Conservation (phyloP, 2,329 filamentous ascomycete species). For the Xylariaceae sp. region DNA sequence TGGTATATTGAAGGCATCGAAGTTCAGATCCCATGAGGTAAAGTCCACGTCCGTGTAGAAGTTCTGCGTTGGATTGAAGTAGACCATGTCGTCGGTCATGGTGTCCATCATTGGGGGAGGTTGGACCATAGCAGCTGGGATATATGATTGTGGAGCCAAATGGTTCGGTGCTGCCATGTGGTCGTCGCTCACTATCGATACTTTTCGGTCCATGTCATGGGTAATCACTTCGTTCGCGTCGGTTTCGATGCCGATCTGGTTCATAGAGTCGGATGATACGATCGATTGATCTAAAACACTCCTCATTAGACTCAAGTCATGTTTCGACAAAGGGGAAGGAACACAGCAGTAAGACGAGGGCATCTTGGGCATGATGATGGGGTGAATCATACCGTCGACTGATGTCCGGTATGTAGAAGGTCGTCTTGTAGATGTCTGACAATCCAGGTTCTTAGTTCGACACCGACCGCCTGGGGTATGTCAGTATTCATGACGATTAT, state of each 20-base stretch:
- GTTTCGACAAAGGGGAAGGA: too few relatives aligned
- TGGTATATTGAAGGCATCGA: slow-evolving; percentile 25
- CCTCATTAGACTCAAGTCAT: too few relatives aligned
- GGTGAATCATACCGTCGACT: slow-evolving; percentile 4
- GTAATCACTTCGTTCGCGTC: not conserved
- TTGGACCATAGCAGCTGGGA: slow-evolving; percentile 1
- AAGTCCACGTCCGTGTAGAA: slow-evolving; percentile 30
- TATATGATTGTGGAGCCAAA: slow-evolving; percentile 2
- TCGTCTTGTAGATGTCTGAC: slow-evolving; percentile 17
- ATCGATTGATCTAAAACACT: not conserved
- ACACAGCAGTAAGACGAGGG: too few relatives aligned
- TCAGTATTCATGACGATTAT: not conserved
- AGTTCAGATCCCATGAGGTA: slow-evolving; percentile 28
- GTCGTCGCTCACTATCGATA: not conserved
- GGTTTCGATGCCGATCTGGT: not conserved
- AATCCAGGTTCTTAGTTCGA: slow-evolving; percentile 19
- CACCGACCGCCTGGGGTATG: slow-evolving; percentile 13
- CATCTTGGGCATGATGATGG: too few relatives aligned
- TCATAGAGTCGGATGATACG: slow-evolving; percentile 1
- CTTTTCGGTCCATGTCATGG: not conserved
- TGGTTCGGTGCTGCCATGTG: not conserved
- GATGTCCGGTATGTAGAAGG: slow-evolving; percentile 12
- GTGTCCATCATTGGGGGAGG: slow-evolving; percentile 2
- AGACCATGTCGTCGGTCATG: slow-evolving; percentile 17
- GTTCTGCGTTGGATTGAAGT: slow-evolving; percentile 24